Evolutionary conservation across 345 rosid species (phyloP), one percentile per base, ranked within the genome.

Genomic region (Gynandropsis gynandra): DNA sequence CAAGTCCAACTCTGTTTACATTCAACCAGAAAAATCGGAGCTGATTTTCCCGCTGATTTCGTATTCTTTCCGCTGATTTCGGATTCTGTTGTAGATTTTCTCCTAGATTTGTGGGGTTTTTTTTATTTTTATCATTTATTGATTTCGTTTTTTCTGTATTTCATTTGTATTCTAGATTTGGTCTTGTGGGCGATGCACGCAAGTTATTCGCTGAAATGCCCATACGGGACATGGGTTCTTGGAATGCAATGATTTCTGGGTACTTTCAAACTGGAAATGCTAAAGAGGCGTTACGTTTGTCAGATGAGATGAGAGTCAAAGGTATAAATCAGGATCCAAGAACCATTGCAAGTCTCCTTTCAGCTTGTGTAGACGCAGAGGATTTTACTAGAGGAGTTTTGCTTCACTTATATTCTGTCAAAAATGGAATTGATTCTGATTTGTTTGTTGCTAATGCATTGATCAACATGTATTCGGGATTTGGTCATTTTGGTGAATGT

Each of bases 221-320:
- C 1, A 17, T 56, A 2, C 51, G 68, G 56, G 81, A 76, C 59
- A 56, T 58, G 46, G 81, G 74, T 48, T 64, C 73, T 33, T 81
- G 84, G 86, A 77, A 80, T 68, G 80, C 83, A 7, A 77, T 81
- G 79, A 74, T 81, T 32, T 81, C 81, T n/a, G 81, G 80, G 17
- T 78, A 73, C 59, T 75, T 74, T 63, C 77, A 73, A 61, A 73
- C 70, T 42, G 81, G 79, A 33, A 73, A 75, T 48, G 56, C 69
- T 31, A 58, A 47, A 12, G 79, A 71, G 50, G 87, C 79, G 2
- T 56, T 24, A 5, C 29, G 5, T 24, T 5, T 24, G 17, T 58
- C 69, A 44, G 33, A 62, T 48, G 56, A 58, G 47, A 72, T 80
- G 81, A 63, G 59, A 66, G 27, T 5, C 29, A 67, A 77, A 24